Evolutionary conservation across 2,329 filamentous ascomycete genomes (phyloP).

Genomic region (Cercospora sesami): DNA sequence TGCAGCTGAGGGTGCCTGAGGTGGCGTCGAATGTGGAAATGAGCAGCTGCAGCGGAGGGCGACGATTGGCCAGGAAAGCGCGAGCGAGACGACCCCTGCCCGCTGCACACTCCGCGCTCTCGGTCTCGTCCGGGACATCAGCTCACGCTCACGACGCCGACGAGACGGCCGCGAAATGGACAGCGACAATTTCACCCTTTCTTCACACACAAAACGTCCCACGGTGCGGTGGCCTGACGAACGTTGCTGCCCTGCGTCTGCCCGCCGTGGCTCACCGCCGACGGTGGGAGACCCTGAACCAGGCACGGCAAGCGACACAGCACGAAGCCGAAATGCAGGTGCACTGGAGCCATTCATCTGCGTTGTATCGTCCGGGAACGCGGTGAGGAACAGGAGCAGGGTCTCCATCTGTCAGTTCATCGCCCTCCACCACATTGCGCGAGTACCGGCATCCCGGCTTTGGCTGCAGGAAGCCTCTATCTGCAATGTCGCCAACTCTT

Average conservation of each 20-base stretch:
- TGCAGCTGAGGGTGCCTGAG: background rate
- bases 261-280: background rate
- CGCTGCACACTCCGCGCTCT: background rate
- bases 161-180: background rate
- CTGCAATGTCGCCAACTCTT: background rate
- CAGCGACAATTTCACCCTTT: background rate
- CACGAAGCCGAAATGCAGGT: background rate
- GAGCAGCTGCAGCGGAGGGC: background rate
- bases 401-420: background rate
- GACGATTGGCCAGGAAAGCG: background rate
- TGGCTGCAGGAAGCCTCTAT: background rate
- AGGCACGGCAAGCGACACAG: background rate
- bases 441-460: background rate
- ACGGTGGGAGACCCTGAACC: background rate
- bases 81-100: background rate
- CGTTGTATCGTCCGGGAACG: background rate
- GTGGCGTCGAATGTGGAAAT: background rate
- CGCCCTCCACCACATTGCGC: background rate
- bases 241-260: constrained; percentile 4
- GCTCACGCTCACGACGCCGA: background rate
- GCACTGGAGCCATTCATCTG: background rate
- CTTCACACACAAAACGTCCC: background rate
- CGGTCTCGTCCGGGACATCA: background rate
- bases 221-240: background rate
- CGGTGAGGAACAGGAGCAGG: background rate